Base-by-base conservation (phyloP, 108 stramenopile species). In the Mayamaea pseudoterrestris region DNA sequence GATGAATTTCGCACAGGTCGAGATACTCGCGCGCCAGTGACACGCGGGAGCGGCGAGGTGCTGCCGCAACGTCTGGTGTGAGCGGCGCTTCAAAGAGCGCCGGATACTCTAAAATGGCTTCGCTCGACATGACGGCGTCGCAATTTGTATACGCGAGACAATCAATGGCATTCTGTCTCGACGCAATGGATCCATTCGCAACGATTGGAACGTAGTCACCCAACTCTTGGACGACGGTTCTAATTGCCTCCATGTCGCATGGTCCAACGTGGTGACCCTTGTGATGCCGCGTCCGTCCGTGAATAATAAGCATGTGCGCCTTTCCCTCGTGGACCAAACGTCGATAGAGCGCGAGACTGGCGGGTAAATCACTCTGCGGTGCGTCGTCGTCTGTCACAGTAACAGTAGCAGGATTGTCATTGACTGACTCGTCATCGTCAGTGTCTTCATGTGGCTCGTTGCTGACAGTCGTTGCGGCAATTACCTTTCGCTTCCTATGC, bases 211-310 rank as follows among this genome's bases (percentile, higher is more conserved):
- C 64, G 0, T 65, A 63, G 39, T 76, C 30, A 4, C 80, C 77
- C 23, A 83, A 49, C 13, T 41, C 25, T 26, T 81, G 55, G n/a
- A 91, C 83, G 22, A 73, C 76, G 21, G 46, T 41, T 21, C 64
- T 58, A 47, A 89, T 80, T 12, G 68, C 47, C 12, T 61, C 56
- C 91, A 89, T 88, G 60, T 93, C 71, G 35, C 78, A 62, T 12
- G 48, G 23, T 4, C 84, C 83, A 16, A 71, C 82, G 44, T 53
- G 34, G 12, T 40, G 44, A 18, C 75, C 65, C 43, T 92, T 81
- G 56, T 89, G 90, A 35, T 83, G 62, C 24, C 92, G 64, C n/a
- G 93, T 95, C 14, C 98, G 79, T 14, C 96, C 98, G 55, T 99
- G 98, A 52, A 99, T 83, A 7, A 96, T 97, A 27, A 99, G 40